Conservation (phyloP, 306 rosid genomes). For the Chamaecrista fasciculata region DNA sequence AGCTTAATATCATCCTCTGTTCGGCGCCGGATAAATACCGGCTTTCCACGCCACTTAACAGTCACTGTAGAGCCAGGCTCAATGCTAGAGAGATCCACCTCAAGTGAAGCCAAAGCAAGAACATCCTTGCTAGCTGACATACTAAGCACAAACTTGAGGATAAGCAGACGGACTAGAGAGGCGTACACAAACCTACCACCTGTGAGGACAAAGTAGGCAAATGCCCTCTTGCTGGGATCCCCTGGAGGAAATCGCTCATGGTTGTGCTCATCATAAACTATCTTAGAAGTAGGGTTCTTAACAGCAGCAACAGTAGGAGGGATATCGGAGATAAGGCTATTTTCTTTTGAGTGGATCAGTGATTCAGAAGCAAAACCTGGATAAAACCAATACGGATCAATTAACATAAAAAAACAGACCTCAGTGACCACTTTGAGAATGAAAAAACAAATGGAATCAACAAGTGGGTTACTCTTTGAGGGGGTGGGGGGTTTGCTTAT, state of each 20-base stretch:
- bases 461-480: too few species aligned
- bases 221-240: conserved; percentile 77
- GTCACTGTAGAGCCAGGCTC: conserved; percentile 70
- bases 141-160: conserved; percentile 74
- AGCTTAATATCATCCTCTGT: conserved; percentile 64
- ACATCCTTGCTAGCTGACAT: conserved; percentile 85
- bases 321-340: conserved; percentile 43
- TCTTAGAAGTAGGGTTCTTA: conserved; percentile 65
- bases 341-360: conserved; percentile 40
- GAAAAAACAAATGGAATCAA: too few species aligned
- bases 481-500: neutral
- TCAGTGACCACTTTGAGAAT: neutral
- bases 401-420: neutral
- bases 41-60: conserved; percentile 84
- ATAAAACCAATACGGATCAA: conserved; percentile 16
- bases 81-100: conserved; percentile 71
- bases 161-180: conserved; percentile 60
- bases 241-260: conserved; percentile 76
- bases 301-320: conserved; percentile 60
- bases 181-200: conserved; percentile 79
- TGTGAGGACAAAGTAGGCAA: conserved; percentile 73
- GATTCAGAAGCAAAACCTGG: conserved; percentile 56
- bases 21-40: conserved; percentile 72
- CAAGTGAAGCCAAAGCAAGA: conserved; percentile 69
- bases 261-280: conserved; percentile 60